Evolutionary conservation across 1,139 yeast species (phyloP), one percentile per base, ranked within the genome.

Genomic region (Hyphopichia wangnamkhiaoensis): DNA sequence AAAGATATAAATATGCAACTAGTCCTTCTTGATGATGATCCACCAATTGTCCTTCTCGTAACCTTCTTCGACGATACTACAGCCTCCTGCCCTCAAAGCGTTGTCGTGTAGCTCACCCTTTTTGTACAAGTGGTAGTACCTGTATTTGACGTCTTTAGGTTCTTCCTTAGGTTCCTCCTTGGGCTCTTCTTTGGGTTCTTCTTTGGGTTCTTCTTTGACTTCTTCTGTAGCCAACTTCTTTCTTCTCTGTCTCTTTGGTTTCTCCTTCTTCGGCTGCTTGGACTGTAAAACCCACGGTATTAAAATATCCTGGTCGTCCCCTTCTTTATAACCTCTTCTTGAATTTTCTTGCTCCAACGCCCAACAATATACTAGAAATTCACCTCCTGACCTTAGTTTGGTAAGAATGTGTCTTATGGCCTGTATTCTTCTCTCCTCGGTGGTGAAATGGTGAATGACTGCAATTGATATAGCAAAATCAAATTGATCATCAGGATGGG

Each of bases 31-130:
- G 4, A 68, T 48, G 1, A 71, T 59, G 1, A 65, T 63, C 88
- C 96, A 93, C 98, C 98, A 93, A 56, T 93, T 93, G 56, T 94
- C 98, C 53, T 77, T 79, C 56, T 93, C 98, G 56, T 91, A 94
- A 1, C 99, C 99, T 37, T 77, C 68, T 24, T 77, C 80, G 0
- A 85, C 71, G 1, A 91, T 68, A 2, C 45, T 50, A 37, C 71
- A 65, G 1, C 83, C 89, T 1, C 94, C 94, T 0, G 96, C 95
- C 17, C 56, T 56, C 17, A 52, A 56, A 13, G 88, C 85, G 54
- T 90, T 88, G 3, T 74, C 76, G 35, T 76, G 84, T 33, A 93
- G 68, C 56, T 93, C 98, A 1, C 96, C 97, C 47, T 85, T 63
- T 43, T 73, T 77, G 58, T 93, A 93, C 34, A 93, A 65, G 59